Evolutionary conservation across 2,329 filamentous ascomycete species (phyloP).

Genomic region (Ramichloridium luteum): DNA sequence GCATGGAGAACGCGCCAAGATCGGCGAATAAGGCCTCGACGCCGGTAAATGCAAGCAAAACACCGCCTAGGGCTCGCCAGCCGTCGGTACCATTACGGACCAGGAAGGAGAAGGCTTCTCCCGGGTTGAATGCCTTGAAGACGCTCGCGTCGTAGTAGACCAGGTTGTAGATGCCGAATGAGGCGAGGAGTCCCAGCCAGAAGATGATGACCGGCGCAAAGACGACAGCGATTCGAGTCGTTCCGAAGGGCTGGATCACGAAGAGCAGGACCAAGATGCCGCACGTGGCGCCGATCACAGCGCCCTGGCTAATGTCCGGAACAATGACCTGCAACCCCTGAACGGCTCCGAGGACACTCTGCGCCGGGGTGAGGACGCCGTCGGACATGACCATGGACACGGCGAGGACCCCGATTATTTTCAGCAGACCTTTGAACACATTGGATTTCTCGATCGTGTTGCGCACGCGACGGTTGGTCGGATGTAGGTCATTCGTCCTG

Average conservation of each 20-base stretch:
- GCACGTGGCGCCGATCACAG: slow-evolving; percentile 52
- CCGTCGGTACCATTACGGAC: slow-evolving; percentile 46
- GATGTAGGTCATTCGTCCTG: slow-evolving; percentile 43
- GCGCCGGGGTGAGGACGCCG: slow-evolving; percentile 55
- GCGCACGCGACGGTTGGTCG: slow-evolving; percentile 41
- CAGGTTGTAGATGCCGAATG: slow-evolving; percentile 50
- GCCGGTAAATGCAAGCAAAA: slow-evolving; percentile 62
- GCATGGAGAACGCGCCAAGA: slow-evolving; percentile 53
- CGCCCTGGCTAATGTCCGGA: slow-evolving; percentile 41
- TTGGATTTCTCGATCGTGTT: slow-evolving; percentile 46
- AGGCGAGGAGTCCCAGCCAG: slow-evolving; percentile 51
- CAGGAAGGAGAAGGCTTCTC: slow-evolving; percentile 50
- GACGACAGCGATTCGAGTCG: slow-evolving; percentile 44
- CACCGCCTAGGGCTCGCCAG: slow-evolving; percentile 53
- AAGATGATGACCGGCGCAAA: slow-evolving; percentile 58
- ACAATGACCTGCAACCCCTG: slow-evolving; percentile 47
- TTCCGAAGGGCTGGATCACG: slow-evolving; percentile 52
- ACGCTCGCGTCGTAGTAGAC: slow-evolving; percentile 36
- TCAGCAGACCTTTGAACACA: slow-evolving; percentile 42
- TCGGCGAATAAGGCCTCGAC: slow-evolving; percentile 73
- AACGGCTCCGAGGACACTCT: slow-evolving; percentile 57
- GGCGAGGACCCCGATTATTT: slow-evolving; percentile 51
- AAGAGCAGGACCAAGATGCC: slow-evolving; percentile 54
- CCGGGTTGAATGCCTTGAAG: slow-evolving; percentile 41
- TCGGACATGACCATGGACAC: slow-evolving; percentile 57